Evolutionary conservation across 352 stramenopile species (phyloP).

Genomic region (Globisporangium irregulare): DNA sequence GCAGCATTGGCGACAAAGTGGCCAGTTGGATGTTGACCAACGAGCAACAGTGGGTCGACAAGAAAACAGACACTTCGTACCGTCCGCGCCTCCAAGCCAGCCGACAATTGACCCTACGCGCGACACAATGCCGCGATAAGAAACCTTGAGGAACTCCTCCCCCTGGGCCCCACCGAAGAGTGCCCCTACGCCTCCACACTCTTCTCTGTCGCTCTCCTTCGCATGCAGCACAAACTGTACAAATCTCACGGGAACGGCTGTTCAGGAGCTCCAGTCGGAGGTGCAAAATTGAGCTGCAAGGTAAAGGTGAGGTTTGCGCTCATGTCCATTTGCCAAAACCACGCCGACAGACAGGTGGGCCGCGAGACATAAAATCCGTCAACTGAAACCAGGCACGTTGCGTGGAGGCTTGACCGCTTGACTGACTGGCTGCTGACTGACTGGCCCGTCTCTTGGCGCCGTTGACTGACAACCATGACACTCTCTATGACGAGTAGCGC

Average conservation of each 20-base stretch:
- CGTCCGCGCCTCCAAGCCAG: neutral
- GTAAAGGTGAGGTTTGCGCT: neutral
- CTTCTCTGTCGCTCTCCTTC: too few species aligned
- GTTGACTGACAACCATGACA: neutral
- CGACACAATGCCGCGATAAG: neutral
- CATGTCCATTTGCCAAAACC: too few species aligned
- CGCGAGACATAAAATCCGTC: neutral
- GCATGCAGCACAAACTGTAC: too few species aligned
- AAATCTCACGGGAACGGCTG: too few species aligned
- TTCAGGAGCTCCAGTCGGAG: too few species aligned
- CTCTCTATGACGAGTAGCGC: too few species aligned
- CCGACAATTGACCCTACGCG: too few species aligned
- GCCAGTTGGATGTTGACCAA: neutral
- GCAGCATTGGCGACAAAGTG: neutral
- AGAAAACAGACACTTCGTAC: too few species aligned
- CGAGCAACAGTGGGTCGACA: neutral
- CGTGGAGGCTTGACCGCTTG: neutral
- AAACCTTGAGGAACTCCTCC: neutral
- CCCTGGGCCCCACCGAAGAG: neutral
- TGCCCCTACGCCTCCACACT: neutral
- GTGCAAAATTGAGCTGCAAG: too few species aligned
- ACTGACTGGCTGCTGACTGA: too few species aligned
- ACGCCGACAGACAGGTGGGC: neutral
- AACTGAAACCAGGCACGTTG: neutral
- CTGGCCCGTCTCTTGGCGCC: neutral